Evolutionary conservation across 768 basidiomycete species (phyloP).

Genomic region (Serendipita sp.): DNA sequence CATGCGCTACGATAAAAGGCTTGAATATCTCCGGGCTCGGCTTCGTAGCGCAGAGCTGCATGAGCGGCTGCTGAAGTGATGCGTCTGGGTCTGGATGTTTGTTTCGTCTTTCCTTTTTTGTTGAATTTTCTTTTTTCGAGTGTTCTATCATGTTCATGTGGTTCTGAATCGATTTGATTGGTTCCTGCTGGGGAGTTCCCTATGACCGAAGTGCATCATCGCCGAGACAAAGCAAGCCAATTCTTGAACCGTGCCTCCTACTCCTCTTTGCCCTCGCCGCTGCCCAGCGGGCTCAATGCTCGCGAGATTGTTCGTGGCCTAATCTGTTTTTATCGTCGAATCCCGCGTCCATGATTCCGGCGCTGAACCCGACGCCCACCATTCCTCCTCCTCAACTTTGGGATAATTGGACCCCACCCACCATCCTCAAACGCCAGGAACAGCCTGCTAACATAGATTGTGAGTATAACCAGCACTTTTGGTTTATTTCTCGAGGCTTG

Average conservation of each 20-base stretch:
- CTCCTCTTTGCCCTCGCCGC: not conserved
- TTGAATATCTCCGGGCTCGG: slow-evolving; percentile 70
- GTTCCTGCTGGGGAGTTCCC: not conserved
- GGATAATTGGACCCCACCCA: not conserved
- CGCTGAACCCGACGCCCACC: not conserved
- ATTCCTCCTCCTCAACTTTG: not conserved
- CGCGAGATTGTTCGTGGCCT: not conserved
- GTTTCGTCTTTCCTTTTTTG: not conserved
- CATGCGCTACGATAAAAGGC: slow-evolving; percentile 52
- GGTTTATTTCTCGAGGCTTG: not conserved
- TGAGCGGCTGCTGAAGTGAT: slow-evolving; percentile 40
- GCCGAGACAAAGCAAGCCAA: not conserved
- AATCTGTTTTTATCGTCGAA: not conserved
- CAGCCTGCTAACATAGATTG: not conserved
- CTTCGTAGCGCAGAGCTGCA: slow-evolving; percentile 71
- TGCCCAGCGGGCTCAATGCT: not conserved
- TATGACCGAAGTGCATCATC: not conserved
- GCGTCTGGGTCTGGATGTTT: not conserved
- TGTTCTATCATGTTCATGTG: not conserved
- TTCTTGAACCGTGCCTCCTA: not conserved
- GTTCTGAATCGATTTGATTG: not conserved
- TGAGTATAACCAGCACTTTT: not conserved
- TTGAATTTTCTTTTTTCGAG: not conserved
- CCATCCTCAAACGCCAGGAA: not conserved
- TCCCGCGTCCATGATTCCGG: not conserved